Base-by-base conservation (phyloP, 1,139 yeast genomes). In the Yamadazyma sp. region DNA sequence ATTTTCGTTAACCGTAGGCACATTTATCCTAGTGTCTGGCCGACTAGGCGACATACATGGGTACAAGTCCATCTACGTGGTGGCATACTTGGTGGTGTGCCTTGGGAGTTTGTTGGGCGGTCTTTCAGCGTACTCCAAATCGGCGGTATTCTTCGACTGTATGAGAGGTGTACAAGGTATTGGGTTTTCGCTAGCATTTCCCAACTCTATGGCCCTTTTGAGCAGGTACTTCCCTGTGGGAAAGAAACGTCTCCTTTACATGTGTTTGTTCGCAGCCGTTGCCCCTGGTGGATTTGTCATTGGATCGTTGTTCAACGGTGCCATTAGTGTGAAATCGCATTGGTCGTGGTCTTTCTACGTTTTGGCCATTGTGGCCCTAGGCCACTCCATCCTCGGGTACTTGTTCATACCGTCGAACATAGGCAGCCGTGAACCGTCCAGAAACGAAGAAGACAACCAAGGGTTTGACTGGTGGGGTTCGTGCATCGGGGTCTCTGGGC, bases 41-140 rank as follows among this genome's bases (percentile, higher is more conserved):
- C 67, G 83, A 31, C 50, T 80, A 17, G 87, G 87, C n/a, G 87
- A 82, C 53, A 56, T 79, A 47, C 70, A 66, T 49, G 88, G 87
- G 3, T 79, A 79, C 50, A 79, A 79, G 48, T 54, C 42, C 28
- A 49, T 79, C 41, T 74, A 69, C 49, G 39, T 79, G 1, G 40
- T 66, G 5, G 84, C 86, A 1, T 79, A 66, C 45, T 34, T 56
- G 2, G 70, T 80, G 74, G 61, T 68, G 28, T 62, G 73, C 0
- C 32, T 81, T 1, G 74, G 79, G 71, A 69, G 81, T 3, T 48
- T 80, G 32, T 48, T 78, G 3, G 61, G 71, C 3, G 87, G 87
- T 0, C 59, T 80, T 34, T 53, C 79, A 11, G 65, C 56, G 2
- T 79, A 71, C 50, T 56, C 76, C 7, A 50, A 54, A 5, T 60